Conservation (phyloP, 257 asterid genomes). For the Fraxinus excelsior region DNA sequence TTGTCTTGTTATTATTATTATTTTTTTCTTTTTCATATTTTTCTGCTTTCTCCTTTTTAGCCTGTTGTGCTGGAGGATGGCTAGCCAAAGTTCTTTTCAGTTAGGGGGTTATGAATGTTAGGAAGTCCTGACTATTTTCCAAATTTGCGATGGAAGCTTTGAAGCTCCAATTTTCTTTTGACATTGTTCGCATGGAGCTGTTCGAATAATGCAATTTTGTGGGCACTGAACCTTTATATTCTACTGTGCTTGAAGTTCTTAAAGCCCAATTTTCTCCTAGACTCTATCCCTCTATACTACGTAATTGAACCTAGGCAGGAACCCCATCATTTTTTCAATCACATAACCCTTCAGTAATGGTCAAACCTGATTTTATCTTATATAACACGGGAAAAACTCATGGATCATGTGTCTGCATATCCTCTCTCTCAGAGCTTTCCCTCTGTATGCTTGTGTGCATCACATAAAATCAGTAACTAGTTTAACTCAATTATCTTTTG, state of each 20-base stretch:
- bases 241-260: slow-evolving; percentile 1
- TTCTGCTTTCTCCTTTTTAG: neutral
- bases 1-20: neutral
- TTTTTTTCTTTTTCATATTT: neutral
- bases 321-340: neutral
- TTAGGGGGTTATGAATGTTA: slow-evolving; percentile 14
- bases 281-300: neutral
- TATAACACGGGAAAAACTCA: neutral
- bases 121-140: slow-evolving; percentile 10
- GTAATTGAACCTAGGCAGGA: neutral
- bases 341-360: slow-evolving; percentile 1
- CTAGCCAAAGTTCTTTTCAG: slow-evolving; percentile 12
- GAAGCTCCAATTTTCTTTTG: slow-evolving; percentile 4
- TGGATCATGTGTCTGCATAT: neutral
- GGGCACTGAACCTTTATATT: neutral
- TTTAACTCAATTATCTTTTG: slow-evolving; percentile 15
- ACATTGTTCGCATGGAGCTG: neutral
- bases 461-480: slow-evolving; percentile 13
- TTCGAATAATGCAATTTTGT: slow-evolving; percentile 9
- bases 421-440: neutral
- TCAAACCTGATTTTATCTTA: slow-evolving; percentile 5
- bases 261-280: slow-evolving; percentile 9
- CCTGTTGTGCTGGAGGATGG: slow-evolving; percentile 8
- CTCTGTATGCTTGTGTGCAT: slow-evolving; percentile 1
- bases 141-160: neutral